A percentile compares a stretch with the other conserved stretches of the same genome.
These are phyloP conservation scores for Eragrostis tef DNA, from an alignment of 202 grass and related monocot species.

Conservation along the genomic window DNA sequence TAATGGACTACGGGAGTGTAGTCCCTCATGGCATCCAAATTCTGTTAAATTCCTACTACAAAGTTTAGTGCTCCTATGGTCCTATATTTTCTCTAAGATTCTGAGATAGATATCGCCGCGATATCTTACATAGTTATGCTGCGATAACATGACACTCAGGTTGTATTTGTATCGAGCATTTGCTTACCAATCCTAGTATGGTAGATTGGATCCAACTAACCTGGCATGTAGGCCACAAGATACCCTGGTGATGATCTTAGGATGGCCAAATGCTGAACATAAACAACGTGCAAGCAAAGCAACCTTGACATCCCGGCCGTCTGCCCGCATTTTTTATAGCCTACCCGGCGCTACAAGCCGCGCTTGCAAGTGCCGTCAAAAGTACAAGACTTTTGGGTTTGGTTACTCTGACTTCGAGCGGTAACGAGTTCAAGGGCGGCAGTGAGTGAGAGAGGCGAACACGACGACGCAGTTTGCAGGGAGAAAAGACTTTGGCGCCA, in stretches of 20 bases:
- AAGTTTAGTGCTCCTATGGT: background rate
- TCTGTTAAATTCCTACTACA: conserved; percentile 28
- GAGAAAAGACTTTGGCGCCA: background rate
- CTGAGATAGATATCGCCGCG: background rate
- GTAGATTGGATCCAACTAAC: conserved; percentile 6
- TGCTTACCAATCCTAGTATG: conserved; percentile 27
- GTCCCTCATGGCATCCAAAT: conserved; percentile 4
- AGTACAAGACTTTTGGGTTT: conserved; percentile 36
- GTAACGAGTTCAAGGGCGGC: background rate
- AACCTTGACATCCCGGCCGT: conserved; percentile 6
- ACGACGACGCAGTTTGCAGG: background rate
- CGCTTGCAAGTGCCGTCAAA: conserved; percentile 39
- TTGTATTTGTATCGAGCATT: background rate
- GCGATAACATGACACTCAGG: no score
- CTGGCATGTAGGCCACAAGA: background rate
- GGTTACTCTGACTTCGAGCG: conserved; percentile 19
- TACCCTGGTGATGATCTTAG: no score
- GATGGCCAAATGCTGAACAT: conserved; percentile 7
- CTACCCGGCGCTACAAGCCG: background rate
- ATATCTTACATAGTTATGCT: no score
- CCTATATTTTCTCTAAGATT: background rate
- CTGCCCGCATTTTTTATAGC: conserved; percentile 35
- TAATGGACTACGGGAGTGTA: conserved; percentile 42
- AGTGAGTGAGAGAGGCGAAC: background rate
- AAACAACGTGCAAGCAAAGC: conserved; percentile 43